phyloP scores from a whole-genome alignment of 768 basidiomycete species.

The Russula virescens region DNA sequence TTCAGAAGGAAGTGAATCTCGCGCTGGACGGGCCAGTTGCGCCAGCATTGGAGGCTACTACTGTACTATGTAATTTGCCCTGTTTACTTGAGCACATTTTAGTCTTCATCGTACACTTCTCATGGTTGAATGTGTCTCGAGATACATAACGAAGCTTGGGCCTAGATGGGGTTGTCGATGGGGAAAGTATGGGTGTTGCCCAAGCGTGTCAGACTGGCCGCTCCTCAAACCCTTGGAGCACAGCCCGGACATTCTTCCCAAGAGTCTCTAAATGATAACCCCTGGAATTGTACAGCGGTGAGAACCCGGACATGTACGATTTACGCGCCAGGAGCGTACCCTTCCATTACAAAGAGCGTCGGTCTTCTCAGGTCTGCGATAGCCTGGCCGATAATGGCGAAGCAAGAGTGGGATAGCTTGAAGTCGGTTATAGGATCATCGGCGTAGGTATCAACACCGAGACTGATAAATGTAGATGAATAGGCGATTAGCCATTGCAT shows the following conservation, averaged over 20 bases:
- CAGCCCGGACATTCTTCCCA: conserved; percentile 29
- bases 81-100: background rate
- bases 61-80: conserved; percentile 17
- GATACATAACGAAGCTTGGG: background rate
- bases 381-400: conserved; percentile 27
- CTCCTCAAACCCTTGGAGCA: conserved; percentile 28
- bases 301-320: background rate
- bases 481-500: background rate
- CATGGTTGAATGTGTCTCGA: background rate
- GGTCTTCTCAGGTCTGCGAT: conserved; percentile 23
- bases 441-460: conserved; percentile 34
- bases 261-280: conserved; percentile 30
- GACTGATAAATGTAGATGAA: conserved; percentile 18
- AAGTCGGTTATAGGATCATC: conserved; percentile 33
- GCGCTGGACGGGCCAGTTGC: background rate
- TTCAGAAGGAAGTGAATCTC: conserved; percentile 25
- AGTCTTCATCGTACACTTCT: conserved; percentile 1
- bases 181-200: no score
- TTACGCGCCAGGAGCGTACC: conserved; percentile 25
- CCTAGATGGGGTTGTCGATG: background rate
- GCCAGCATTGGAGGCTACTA: conserved; percentile 8
- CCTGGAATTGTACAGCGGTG: conserved; percentile 16
- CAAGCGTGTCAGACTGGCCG: background rate
- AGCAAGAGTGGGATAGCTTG: conserved; percentile 28
- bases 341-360: conserved; percentile 35